Evolutionary conservation across 1,139 yeast genomes (phyloP).

Genomic region (Candida sp.): DNA sequence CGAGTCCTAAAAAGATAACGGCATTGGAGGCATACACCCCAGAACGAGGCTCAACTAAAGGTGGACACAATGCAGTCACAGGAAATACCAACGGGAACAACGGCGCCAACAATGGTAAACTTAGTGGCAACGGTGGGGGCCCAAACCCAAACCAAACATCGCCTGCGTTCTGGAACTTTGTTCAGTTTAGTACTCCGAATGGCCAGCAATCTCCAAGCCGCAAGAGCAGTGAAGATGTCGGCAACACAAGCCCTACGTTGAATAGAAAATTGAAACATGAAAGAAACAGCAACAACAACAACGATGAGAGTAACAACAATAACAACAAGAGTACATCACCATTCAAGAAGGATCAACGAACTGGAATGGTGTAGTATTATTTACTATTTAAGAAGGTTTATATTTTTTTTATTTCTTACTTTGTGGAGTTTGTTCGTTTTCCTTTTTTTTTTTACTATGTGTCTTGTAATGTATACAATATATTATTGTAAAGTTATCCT

Average conservation of each 20-base stretch:
- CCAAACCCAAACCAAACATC: slow-evolving; percentile 49
- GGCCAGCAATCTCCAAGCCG: slow-evolving; percentile 47
- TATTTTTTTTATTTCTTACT: neutral
- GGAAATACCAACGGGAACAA: slow-evolving; percentile 5
- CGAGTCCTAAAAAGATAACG: slow-evolving; percentile 59
- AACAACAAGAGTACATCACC: slow-evolving; percentile 7
- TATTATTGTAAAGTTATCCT: neutral
- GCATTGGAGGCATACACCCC: slow-evolving; percentile 86
- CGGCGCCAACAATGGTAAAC: neutral
- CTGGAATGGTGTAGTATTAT: slow-evolving; percentile 9
- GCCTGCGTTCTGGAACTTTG: slow-evolving; percentile 82
- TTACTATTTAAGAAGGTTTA: neutral
- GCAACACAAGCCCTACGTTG: slow-evolving; percentile 45
- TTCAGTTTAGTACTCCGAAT: slow-evolving; percentile 74
- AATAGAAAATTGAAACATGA: slow-evolving; percentile 26
- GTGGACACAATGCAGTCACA: neutral
- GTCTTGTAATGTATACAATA: slow-evolving; percentile 3
- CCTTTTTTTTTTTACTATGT: neutral
- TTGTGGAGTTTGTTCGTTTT: neutral
- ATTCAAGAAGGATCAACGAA: slow-evolving; percentile 10
- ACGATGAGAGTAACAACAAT: neutral
- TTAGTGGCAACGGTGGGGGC: slow-evolving; percentile 3
- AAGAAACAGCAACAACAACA: slow-evolving; percentile 4
- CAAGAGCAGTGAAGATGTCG: slow-evolving; percentile 42
- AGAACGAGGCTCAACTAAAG: slow-evolving; percentile 59